These are phyloP conservation scores for Achaetomium macrosporum DNA, from an alignment of 2,329 filamentous ascomycete genomes.

Conservation along the genomic window DNA sequence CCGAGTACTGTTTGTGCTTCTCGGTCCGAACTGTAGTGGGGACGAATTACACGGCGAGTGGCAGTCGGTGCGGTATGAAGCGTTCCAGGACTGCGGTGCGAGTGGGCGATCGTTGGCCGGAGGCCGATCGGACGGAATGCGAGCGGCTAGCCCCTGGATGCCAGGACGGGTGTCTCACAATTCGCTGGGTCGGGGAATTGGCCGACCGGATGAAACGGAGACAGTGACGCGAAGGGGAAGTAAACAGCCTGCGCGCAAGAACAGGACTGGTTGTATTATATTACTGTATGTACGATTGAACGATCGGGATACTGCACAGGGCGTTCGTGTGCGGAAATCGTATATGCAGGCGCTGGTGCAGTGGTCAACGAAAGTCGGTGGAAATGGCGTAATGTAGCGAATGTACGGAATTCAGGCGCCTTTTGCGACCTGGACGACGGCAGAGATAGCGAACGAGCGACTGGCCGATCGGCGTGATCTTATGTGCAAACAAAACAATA, in stretches of 20 bases:
- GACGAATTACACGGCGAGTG: constrained; percentile 4
- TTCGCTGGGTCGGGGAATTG: constrained; percentile 5
- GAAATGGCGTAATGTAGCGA: constrained; percentile 1
- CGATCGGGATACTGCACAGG: not conserved
- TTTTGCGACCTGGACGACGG: not conserved
- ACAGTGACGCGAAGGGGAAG: not conserved
- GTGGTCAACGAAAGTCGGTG: constrained; percentile 6
- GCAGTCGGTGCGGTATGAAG: constrained; percentile 13
- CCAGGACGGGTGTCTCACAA: constrained; percentile 19
- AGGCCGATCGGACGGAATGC: constrained; percentile 15
- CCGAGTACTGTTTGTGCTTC: constrained; percentile 10
- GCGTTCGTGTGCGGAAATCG: not conserved
- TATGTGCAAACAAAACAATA: constrained; percentile 5
- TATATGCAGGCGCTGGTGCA: constrained; percentile 1
- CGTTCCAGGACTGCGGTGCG: constrained; percentile 12
- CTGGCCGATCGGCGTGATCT: constrained; percentile 7
- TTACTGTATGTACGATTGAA: constrained; percentile 1
- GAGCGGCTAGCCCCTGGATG: constrained; percentile 20
- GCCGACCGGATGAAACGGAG: constrained; percentile 1
- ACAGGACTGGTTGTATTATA: not conserved
- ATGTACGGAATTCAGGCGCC: constrained; percentile 10
- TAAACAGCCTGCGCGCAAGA: constrained; percentile 3
- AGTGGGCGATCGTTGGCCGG: constrained; percentile 11
- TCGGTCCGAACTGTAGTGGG: constrained; percentile 2
- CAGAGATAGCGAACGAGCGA: constrained; percentile 16